A percentile compares a stretch with the other conserved stretches of the same genome.
These are phyloP conservation scores for Paramecium octaurelia DNA, from an alignment of 73 alveolate genomes.

Conservation along the genomic window DNA sequence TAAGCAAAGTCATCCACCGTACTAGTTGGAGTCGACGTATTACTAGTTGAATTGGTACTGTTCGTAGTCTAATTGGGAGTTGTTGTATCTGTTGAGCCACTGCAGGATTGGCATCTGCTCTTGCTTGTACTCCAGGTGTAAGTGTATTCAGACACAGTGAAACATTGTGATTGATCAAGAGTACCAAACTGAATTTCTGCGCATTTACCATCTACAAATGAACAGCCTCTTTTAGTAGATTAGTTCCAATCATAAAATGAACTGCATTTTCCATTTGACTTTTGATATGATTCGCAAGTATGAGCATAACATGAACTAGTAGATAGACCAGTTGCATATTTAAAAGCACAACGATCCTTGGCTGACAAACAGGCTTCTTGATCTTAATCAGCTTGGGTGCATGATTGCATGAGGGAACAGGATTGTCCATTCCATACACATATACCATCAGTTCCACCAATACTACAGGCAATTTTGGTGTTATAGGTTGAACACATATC, in stretches of 20 bases:
- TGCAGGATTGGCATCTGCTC: background rate
- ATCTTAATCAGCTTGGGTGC: background rate
- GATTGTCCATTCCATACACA: slow-evolving; percentile 1
- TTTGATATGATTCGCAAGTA: background rate
- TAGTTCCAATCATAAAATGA: background rate
- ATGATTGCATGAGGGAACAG: background rate
- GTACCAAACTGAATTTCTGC: background rate
- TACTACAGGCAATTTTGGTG: background rate
- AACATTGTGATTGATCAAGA: background rate
- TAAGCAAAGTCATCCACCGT: background rate
- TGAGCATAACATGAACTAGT: background rate
- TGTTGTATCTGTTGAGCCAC: background rate
- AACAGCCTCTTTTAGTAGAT: background rate
- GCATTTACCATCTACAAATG: background rate
- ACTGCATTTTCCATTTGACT: background rate
- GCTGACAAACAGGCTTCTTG: background rate
- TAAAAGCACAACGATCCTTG: background rate
- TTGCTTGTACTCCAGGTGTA: background rate
- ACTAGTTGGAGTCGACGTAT: background rate
- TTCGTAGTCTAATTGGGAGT: background rate
- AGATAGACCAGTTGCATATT: background rate
- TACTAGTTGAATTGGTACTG: background rate
- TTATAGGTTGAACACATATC: background rate
- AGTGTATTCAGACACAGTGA: background rate
- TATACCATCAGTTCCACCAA: slow-evolving; percentile 48